Conservation (phyloP, 2,329 filamentous ascomycete species). For the Clonostachys rosea region DNA sequence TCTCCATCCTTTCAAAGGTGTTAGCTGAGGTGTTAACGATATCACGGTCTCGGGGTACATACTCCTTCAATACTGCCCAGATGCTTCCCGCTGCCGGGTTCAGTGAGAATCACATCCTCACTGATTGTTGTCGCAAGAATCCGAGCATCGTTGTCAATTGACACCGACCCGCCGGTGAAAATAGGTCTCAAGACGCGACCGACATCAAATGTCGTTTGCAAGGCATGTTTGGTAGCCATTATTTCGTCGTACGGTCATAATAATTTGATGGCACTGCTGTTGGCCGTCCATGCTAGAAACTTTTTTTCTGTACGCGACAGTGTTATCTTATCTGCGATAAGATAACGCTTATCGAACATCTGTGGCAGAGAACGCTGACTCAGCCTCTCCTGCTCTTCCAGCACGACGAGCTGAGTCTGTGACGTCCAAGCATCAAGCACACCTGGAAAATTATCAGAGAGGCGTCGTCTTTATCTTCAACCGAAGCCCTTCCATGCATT, state of each 20-base stretch:
- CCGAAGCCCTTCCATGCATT: too few relatives aligned
- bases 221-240: conserved; percentile 58
- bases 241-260: conserved; percentile 6
- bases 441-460: too few relatives aligned
- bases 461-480: too few relatives aligned
- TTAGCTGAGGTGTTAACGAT: conserved; percentile 4
- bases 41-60: conserved; percentile 7
- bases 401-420: too few relatives aligned
- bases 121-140: conserved; percentile 86
- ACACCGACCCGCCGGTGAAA: conserved; percentile 85
- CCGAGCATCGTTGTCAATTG: conserved; percentile 74
- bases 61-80: conserved; percentile 86
- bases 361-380: too few relatives aligned
- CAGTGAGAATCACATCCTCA: conserved; percentile 85
- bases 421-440: too few relatives aligned
- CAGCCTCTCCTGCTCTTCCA: too few relatives aligned
- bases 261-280: conserved; percentile 5
- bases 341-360: too few relatives aligned
- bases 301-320: conserved; percentile 2
- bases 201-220: conserved; percentile 87
- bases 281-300: conserved; percentile 1
- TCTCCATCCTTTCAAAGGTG: conserved; percentile 62
- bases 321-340: too few relatives aligned
- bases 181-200: conserved; percentile 83
- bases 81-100: conserved; percentile 77